These are phyloP conservation scores for Lentinula boryana DNA, from an alignment of 768 basidiomycete species.

Conservation along the genomic window DNA sequence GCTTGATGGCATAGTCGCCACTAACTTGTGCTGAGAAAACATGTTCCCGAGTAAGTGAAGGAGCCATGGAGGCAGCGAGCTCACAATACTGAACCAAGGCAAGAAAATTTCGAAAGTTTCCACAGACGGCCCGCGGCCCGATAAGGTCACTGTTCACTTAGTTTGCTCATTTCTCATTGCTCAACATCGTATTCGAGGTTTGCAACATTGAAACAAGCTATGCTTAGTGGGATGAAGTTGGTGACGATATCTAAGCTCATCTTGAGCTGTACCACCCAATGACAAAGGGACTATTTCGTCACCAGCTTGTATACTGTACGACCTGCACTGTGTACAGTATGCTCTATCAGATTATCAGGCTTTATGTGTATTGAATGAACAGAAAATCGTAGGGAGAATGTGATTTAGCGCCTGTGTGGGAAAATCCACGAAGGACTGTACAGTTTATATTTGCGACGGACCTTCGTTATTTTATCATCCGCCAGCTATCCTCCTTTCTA, in stretches of 20 bases:
- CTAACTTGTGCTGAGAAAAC: constrained; percentile 69
- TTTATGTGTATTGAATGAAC: no score
- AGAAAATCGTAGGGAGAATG: no score
- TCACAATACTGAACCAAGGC: background rate
- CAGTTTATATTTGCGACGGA: constrained; percentile 28
- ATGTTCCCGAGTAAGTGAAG: constrained; percentile 56
- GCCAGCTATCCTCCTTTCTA: constrained; percentile 18
- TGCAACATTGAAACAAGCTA: no score
- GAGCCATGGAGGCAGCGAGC: constrained; percentile 28
- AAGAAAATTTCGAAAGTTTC: background rate
- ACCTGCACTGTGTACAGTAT: no score
- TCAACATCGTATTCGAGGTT: no score
- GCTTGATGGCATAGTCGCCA: constrained; percentile 78
- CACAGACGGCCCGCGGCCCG: background rate
- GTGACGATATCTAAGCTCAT: no score
- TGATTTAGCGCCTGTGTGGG: background rate
- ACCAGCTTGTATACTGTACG: no score
- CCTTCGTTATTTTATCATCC: background rate
- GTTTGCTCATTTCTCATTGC: background rate
- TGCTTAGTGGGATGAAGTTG: no score
- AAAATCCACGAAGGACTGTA: constrained; percentile 33
- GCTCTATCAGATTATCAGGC: no score
- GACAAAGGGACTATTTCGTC: no score
- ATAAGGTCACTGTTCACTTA: background rate
- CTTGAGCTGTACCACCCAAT: no score